Evolutionary conservation across 768 basidiomycete species (phyloP).

Genomic region (Strobilomyces echinocephalus): DNA sequence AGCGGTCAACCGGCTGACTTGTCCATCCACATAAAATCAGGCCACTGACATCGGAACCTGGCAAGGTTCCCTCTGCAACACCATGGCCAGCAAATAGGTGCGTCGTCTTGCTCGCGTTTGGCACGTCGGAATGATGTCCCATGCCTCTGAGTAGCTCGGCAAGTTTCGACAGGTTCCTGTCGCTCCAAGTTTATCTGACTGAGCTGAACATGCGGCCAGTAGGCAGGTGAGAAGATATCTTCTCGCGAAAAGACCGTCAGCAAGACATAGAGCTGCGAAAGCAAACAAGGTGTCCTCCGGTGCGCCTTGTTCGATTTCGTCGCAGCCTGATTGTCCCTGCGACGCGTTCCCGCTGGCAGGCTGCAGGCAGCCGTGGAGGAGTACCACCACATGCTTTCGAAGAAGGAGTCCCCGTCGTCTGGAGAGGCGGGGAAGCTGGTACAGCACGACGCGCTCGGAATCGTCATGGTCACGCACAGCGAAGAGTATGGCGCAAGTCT

Average conservation of each 20-base stretch:
- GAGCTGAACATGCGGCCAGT: slow-evolving; percentile 41
- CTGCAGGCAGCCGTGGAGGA: slow-evolving; percentile 65
- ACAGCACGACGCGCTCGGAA: slow-evolving; percentile 72
- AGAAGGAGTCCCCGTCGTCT: slow-evolving; percentile 61
- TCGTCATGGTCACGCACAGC: slow-evolving; percentile 84
- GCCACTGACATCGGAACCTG: slow-evolving; percentile 1
- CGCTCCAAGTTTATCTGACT: not conserved
- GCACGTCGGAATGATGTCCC: not conserved
- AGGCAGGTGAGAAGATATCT: slow-evolving; percentile 87
- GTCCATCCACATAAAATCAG: slow-evolving; percentile 13
- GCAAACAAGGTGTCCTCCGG: slow-evolving; percentile 67
- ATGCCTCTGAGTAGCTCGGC: slow-evolving; percentile 49
- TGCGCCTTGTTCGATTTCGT: slow-evolving; percentile 33
- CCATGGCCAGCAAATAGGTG: slow-evolving; percentile 69
- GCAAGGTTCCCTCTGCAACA: not conserved
- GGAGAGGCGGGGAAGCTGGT: slow-evolving; percentile 67
- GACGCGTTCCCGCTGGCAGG: slow-evolving; percentile 34
- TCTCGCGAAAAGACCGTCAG: slow-evolving; percentile 76
- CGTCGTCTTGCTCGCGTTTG: slow-evolving; percentile 7
- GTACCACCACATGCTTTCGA: slow-evolving; percentile 66
- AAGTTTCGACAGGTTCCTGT: slow-evolving; percentile 67
- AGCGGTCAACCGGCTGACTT: too few species aligned
- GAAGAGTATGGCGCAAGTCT: slow-evolving; percentile 77
- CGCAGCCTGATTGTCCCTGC: slow-evolving; percentile 1
- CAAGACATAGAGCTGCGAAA: slow-evolving; percentile 78